These are phyloP conservation scores for Cryptococcus sp. DNA, from an alignment of 1,284 basidiomycete species.

Conservation along the genomic window DNA sequence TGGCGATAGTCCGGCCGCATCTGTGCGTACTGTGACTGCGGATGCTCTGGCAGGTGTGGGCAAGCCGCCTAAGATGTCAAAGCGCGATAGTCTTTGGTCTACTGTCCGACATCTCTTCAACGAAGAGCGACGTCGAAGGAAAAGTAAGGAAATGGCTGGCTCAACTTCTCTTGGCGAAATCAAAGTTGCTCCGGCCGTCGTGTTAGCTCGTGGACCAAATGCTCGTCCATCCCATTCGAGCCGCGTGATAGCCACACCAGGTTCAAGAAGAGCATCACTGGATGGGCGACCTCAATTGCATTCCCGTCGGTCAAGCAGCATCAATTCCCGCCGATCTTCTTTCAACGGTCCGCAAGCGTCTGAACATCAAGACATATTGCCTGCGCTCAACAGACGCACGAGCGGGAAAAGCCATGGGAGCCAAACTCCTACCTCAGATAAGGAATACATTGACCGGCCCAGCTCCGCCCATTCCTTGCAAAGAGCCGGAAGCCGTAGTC, in stretches of 20 bases:
- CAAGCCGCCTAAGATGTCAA: constrained; percentile 18
- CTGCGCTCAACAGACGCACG: constrained; percentile 35
- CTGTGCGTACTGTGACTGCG: constrained; percentile 5
- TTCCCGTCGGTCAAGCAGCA: constrained; percentile 50
- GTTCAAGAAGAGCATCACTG: constrained; percentile 35
- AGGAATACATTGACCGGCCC: constrained; percentile 29
- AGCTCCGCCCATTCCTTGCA: constrained; percentile 34
- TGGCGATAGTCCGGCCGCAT: neutral
- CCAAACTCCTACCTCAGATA: constrained; percentile 51
- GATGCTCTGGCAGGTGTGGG: constrained; percentile 6
- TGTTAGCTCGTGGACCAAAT: constrained; percentile 37
- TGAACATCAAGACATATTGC: constrained; percentile 28
- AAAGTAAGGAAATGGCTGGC: constrained; percentile 25
- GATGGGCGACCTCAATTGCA: constrained; percentile 42
- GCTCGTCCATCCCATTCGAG: constrained; percentile 31
- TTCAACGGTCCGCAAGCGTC: constrained; percentile 44
- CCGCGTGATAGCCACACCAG: constrained; percentile 22
- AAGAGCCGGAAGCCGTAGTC: constrained; percentile 14
- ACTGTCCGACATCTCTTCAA: constrained; percentile 56
- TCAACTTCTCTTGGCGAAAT: constrained; percentile 18
- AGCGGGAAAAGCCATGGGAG: constrained; percentile 46
- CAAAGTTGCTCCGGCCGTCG: constrained; percentile 28
- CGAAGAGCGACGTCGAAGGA: constrained; percentile 53
- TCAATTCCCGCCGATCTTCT: constrained; percentile 52
- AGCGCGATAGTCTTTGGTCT: constrained; percentile 53